phyloP scores from a whole-genome alignment of 768 basidiomycete species.

The Leccinum obscurum region DNA sequence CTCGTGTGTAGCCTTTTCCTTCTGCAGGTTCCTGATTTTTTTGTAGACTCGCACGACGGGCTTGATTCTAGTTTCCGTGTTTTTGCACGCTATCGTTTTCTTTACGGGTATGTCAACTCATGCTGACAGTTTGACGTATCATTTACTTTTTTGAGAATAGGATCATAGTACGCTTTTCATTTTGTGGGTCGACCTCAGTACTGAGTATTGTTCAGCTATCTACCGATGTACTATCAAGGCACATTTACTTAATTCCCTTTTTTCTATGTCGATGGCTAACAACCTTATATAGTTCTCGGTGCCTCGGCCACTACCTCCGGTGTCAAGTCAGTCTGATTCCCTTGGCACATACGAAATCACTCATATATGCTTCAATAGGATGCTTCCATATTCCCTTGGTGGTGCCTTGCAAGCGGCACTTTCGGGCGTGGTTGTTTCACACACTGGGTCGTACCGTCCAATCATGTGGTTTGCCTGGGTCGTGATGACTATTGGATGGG shows the following conservation, averaged over 20 bases:
- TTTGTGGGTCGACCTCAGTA: neutral
- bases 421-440: slow-evolving; percentile 28
- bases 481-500: slow-evolving; percentile 36
- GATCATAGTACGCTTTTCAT: slow-evolving; percentile 25
- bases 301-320: slow-evolving; percentile 36
- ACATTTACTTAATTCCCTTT: neutral
- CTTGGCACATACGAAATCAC: neutral
- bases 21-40: neutral
- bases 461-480: slow-evolving; percentile 33
- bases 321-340: slow-evolving; percentile 24
- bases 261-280: neutral
- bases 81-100: slow-evolving; percentile 37
- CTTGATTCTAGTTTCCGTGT: slow-evolving; percentile 30
- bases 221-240: slow-evolving; percentile 44
- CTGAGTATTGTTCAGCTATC: slow-evolving; percentile 28
- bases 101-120: slow-evolving; percentile 28
- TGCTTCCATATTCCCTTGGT: slow-evolving; percentile 37
- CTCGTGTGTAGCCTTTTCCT: slow-evolving; percentile 1
- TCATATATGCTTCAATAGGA: slow-evolving; percentile 23
- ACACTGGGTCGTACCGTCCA: slow-evolving; percentile 32
- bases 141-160: slow-evolving; percentile 13
- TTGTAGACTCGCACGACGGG: slow-evolving; percentile 41
- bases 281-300: slow-evolving; percentile 31
- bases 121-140: neutral
- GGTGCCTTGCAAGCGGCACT: slow-evolving; percentile 19